Evolutionary conservation across 345 rosid species (phyloP).

Genomic region (Populus alba): DNA sequence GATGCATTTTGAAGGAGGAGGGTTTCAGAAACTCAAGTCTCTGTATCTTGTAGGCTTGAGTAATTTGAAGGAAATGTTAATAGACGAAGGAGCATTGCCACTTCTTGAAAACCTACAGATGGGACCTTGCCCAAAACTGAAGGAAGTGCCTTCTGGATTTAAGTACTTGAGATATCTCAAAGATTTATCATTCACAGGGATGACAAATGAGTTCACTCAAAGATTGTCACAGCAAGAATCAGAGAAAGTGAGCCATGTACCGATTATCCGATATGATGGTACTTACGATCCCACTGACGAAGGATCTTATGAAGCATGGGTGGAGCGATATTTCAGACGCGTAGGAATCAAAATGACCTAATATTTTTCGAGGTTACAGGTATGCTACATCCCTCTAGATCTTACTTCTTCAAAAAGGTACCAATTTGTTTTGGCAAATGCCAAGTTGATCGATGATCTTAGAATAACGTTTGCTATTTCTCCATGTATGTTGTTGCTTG

Average conservation of each 20-base stretch:
- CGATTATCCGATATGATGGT: not conserved
- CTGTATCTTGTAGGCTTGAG: not conserved
- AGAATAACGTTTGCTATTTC: not conserved
- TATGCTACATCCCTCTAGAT: not conserved
- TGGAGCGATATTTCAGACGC: not conserved
- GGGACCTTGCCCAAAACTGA: not conserved
- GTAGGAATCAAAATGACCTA: not conserved
- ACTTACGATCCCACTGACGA: not conserved
- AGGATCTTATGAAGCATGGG: not conserved
- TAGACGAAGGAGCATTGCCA: slow-evolving; percentile 7
- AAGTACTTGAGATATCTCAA: not conserved
- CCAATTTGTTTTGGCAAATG: not conserved
- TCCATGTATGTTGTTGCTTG: not conserved
- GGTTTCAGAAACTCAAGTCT: not conserved
- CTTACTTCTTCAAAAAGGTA: not conserved
- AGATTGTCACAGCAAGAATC: not conserved
- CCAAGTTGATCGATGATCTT: not conserved
- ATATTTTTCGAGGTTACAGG: not conserved
- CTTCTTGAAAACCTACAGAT: not conserved
- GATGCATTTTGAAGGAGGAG: not conserved
- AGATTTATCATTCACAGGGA: not conserved
- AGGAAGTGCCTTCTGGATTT: not conserved
- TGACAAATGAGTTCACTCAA: not conserved
- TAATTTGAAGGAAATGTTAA: not conserved
- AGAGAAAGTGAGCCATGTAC: not conserved